Percentiles rank a stretch among this genome's conserved stretches.
Evolutionary conservation across 495 filamentous ascomycete genomes (phyloP).

Genomic region (Aspergillus funiculosus): DNA sequence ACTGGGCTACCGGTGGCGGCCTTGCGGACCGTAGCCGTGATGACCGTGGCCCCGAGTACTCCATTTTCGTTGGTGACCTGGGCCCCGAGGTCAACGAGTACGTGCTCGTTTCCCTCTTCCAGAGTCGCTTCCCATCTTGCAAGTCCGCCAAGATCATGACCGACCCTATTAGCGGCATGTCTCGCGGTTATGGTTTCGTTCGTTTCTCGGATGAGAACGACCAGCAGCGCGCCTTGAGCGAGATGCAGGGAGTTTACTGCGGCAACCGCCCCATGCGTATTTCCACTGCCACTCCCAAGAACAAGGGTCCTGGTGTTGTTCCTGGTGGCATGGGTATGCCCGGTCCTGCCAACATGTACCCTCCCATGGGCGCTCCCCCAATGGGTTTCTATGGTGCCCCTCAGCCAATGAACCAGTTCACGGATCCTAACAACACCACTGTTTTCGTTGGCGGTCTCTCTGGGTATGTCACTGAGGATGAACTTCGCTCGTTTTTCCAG

Average conservation of each 20-base stretch:
- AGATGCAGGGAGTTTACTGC: slow-evolving; percentile 99
- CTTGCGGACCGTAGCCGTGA: slow-evolving; percentile 90
- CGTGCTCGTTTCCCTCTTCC: slow-evolving; percentile 93
- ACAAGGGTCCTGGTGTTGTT: slow-evolving; percentile 64
- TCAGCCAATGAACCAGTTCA: slow-evolving; percentile 99
- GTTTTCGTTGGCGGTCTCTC: slow-evolving; percentile 98
- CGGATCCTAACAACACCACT: slow-evolving; percentile 99
- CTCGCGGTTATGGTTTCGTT: slow-evolving; percentile 96
- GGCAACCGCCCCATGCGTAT: slow-evolving; percentile 99
- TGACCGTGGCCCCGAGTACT: slow-evolving; percentile 92
- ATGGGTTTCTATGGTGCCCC: slow-evolving; percentile 77
- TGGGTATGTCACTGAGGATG: slow-evolving; percentile 98
- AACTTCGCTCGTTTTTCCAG: slow-evolving; percentile 99
- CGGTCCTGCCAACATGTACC: slow-evolving; percentile 45
- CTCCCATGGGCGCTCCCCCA: slow-evolving; percentile 71
- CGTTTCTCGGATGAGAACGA: slow-evolving; percentile 92
- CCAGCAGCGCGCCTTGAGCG: slow-evolving; percentile 87
- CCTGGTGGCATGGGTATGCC: slow-evolving; percentile 53
- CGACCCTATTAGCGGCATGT: slow-evolving; percentile 95
- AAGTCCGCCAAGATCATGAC: slow-evolving; percentile 99
- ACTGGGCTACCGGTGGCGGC: slow-evolving; percentile 97
- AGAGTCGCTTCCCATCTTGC: slow-evolving; percentile 91
- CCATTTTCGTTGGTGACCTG: slow-evolving; percentile 96
- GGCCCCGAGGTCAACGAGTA: slow-evolving; percentile 99
- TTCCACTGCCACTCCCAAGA: slow-evolving; percentile 96